Conservation (phyloP, 768 basidiomycete species). For the Boletus vinaceobasis region DNA sequence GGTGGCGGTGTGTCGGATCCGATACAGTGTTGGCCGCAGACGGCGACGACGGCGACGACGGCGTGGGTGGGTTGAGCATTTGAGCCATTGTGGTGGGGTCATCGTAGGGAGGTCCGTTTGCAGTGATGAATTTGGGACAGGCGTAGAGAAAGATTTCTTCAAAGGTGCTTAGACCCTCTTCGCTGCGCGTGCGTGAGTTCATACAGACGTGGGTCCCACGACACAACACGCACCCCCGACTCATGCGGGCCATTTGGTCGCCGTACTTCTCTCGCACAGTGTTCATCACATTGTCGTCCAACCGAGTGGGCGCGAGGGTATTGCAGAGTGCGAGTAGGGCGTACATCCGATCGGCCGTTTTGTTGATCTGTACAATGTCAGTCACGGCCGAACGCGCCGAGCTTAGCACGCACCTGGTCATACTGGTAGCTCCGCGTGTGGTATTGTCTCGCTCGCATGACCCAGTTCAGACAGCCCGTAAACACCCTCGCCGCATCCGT, state of each 20-base stretch:
- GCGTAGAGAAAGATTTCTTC: slow-evolving; percentile 79
- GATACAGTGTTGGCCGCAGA: slow-evolving; percentile 12
- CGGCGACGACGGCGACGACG: slow-evolving; percentile 31
- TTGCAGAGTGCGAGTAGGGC: slow-evolving; percentile 93
- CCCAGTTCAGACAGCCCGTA: slow-evolving; percentile 90
- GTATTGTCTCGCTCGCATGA: slow-evolving; percentile 93
- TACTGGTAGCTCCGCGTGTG: slow-evolving; percentile 97
- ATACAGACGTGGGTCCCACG: background rate
- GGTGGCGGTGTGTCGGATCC: slow-evolving; percentile 83
- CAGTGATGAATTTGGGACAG: slow-evolving; percentile 94
- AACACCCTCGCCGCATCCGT: slow-evolving; percentile 95
- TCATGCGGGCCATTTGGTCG: slow-evolving; percentile 87
- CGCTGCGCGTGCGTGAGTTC: slow-evolving; percentile 34
- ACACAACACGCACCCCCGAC: slow-evolving; percentile 60
- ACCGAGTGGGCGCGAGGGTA: slow-evolving; percentile 84
- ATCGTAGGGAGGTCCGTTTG: slow-evolving; percentile 92
- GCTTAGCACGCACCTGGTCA: slow-evolving; percentile 62
- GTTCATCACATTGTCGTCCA: slow-evolving; percentile 94
- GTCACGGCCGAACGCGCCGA: background rate
- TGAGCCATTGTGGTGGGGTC: slow-evolving; percentile 59
- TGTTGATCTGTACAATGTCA: slow-evolving; percentile 67
- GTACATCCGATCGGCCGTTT: slow-evolving; percentile 98
- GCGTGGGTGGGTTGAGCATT: slow-evolving; percentile 40
- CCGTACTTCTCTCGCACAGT: slow-evolving; percentile 90
- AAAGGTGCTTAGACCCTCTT: slow-evolving; percentile 59